Conservation (phyloP, 768 basidiomycete genomes). For the Tulasnella sp. region DNA sequence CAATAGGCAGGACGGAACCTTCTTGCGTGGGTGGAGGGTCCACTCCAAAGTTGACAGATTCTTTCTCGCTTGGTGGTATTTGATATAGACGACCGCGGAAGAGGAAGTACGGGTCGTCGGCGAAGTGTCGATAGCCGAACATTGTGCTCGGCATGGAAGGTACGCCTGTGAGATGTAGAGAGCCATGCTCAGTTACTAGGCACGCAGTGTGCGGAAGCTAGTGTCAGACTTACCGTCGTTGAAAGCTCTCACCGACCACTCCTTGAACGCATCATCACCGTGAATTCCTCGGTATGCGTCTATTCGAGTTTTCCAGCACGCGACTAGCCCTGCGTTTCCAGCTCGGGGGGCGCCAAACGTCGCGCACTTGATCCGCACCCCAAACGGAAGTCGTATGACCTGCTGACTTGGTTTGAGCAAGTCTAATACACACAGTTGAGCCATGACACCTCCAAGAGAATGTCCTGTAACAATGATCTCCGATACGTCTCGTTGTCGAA, state of each 20-base stretch:
- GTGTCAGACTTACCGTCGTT: conserved; percentile 38
- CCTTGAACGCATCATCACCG: conserved; percentile 6
- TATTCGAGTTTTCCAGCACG: neutral
- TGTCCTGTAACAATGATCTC: conserved; percentile 46
- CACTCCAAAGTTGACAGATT: conserved; percentile 35
- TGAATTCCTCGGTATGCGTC: neutral
- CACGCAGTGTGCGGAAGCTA: neutral
- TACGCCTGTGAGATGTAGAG: conserved; percentile 32
- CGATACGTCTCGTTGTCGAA: conserved; percentile 8
- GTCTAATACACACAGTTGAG: conserved; percentile 39
- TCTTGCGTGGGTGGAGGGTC: conserved; percentile 7
- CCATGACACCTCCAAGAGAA: conserved; percentile 45
- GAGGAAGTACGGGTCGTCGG: conserved; percentile 38
- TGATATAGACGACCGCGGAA: conserved; percentile 37
- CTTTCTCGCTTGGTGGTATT: conserved; percentile 35
- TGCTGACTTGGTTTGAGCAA: conserved; percentile 25
- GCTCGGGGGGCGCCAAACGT: conserved; percentile 43
- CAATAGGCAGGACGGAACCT: conserved; percentile 13
- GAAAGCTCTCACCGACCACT: conserved; percentile 34
- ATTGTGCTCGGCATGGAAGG: conserved; percentile 42
- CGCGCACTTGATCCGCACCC: conserved; percentile 31
- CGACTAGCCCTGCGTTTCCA: conserved; percentile 28
- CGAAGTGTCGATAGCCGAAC: conserved; percentile 44
- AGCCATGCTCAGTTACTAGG: neutral
- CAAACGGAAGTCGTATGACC: conserved; percentile 21